phyloP scores from a whole-genome alignment of 192 early-diverging fungal species.

The Chytriomyces sp. region DNA sequence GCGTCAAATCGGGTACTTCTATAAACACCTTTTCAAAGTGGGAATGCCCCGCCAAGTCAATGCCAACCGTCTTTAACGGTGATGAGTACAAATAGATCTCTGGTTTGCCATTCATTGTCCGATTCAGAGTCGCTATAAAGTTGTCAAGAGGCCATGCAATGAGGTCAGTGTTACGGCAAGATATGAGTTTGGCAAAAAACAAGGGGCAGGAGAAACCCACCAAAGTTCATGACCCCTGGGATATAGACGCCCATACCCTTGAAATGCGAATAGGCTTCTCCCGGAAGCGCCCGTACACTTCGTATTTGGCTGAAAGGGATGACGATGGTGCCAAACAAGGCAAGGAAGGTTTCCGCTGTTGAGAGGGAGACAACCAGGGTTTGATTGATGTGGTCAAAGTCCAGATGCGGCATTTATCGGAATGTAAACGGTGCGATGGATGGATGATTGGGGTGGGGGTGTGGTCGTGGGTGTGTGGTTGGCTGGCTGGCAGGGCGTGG shows the following conservation, averaged over 20 bases:
- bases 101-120: slow-evolving; percentile 20
- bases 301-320: slow-evolving; percentile 27
- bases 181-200: background rate
- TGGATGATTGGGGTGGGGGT: too few relatives aligned
- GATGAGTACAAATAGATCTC: slow-evolving; percentile 30
- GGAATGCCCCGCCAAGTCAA: slow-evolving; percentile 17
- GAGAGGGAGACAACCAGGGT: slow-evolving; percentile 7
- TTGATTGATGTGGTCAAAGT: slow-evolving; percentile 7
- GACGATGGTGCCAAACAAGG: slow-evolving; percentile 17
- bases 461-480: too few relatives aligned
- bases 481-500: too few relatives aligned
- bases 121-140: slow-evolving; percentile 19
- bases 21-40: slow-evolving; percentile 32
- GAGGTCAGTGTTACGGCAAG: background rate
- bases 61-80: slow-evolving; percentile 22
- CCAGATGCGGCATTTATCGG: slow-evolving; percentile 20
- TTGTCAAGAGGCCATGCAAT: too few relatives aligned
- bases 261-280: slow-evolving; percentile 28
- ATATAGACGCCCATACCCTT: slow-evolving; percentile 31
- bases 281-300: slow-evolving; percentile 9
- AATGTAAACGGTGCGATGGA: too few relatives aligned
- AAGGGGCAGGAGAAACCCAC: background rate
- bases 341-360: slow-evolving; percentile 26
- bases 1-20: slow-evolving; percentile 11
- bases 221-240: slow-evolving; percentile 31